These are phyloP conservation scores for Scutellaria baicalensis DNA, from an alignment of 257 asterid genomes.

Conservation along the genomic window DNA sequence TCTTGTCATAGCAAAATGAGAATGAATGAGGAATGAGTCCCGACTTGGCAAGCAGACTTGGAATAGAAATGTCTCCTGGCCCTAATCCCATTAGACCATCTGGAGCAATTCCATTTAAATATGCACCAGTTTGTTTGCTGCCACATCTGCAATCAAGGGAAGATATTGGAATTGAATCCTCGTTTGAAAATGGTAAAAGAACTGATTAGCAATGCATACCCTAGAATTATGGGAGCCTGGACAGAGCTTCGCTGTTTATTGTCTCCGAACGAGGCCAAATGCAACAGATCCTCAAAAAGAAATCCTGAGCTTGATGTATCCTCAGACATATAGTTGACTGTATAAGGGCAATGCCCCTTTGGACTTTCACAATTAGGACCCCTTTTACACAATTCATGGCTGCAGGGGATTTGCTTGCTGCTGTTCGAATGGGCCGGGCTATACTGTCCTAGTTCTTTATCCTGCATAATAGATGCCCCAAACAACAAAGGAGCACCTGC, in stretches of 20 bases:
- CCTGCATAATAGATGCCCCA: conserved; percentile 87
- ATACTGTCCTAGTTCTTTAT: conserved; percentile 65
- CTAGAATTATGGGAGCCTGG: conserved; percentile 52
- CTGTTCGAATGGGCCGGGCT: conserved; percentile 61
- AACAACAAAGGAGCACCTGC: conserved; percentile 72
- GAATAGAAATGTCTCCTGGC: conserved; percentile 68
- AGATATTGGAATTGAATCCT: background rate
- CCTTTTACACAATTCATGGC: conserved; percentile 51
- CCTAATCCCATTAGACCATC: conserved; percentile 85
- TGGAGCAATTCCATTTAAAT: conserved; percentile 75
- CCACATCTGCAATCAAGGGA: conserved; percentile 58
- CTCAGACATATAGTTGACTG: conserved; percentile 36
- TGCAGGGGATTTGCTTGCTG: conserved; percentile 59
- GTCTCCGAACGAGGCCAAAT: conserved; percentile 41
- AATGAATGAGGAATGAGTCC: conserved; percentile 67
- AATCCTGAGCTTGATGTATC: conserved; percentile 73
- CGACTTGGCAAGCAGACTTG: conserved; percentile 70
- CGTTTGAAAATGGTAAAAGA: background rate
- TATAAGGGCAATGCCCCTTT: conserved; percentile 64
- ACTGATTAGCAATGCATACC: conserved; percentile 27
- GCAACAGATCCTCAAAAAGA: conserved; percentile 68
- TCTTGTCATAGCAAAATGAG: conserved; percentile 71
- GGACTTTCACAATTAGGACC: conserved; percentile 48
- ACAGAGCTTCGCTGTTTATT: conserved; percentile 29
- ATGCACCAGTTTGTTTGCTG: conserved; percentile 66